Evolutionary conservation across 2,329 filamentous ascomycete genomes (phyloP).

Genomic region (Aureobasidium vineae): DNA sequence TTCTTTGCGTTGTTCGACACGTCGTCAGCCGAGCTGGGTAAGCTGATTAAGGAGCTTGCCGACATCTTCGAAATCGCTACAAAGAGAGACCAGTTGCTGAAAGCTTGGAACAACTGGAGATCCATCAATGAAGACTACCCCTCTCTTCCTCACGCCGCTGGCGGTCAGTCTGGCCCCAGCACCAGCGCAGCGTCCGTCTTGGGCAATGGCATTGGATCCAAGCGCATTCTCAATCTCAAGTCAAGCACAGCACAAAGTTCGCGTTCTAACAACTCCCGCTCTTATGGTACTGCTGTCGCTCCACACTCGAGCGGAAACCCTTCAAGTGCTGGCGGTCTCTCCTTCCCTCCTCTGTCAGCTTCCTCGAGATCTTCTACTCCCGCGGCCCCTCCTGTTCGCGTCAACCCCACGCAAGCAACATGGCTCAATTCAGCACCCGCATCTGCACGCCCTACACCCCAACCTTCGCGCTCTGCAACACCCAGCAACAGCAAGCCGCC

Average conservation of each 20-base stretch:
- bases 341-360: conserved; percentile 30
- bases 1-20: conserved; percentile 86
- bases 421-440: conserved; percentile 37
- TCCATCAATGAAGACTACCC: conserved; percentile 96
- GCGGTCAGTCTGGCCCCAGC: conserved; percentile 59
- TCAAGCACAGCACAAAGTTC: conserved; percentile 67
- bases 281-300: conserved; percentile 49
- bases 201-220: conserved; percentile 55
- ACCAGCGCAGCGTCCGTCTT: conserved; percentile 48
- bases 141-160: conserved; percentile 72
- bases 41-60: conserved; percentile 84
- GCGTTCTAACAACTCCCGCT: conserved; percentile 53
- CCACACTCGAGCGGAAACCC: conserved; percentile 29
- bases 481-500: conserved; percentile 33
- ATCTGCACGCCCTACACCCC: conserved; percentile 36
- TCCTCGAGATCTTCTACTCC: conserved; percentile 19
- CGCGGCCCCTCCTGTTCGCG: conserved; percentile 20
- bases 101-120: conserved; percentile 92
- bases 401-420: conserved; percentile 32
- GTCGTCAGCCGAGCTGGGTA: conserved; percentile 76
- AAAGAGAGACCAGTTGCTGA: conserved; percentile 71
- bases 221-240: conserved; percentile 65
- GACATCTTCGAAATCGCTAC: conserved; percentile 83
- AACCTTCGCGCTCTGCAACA: conserved; percentile 41
- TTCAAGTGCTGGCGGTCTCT: conserved; percentile 25